Evolutionary conservation across 345 rosid species (phyloP).

Genomic region (Sonneratia alba): DNA sequence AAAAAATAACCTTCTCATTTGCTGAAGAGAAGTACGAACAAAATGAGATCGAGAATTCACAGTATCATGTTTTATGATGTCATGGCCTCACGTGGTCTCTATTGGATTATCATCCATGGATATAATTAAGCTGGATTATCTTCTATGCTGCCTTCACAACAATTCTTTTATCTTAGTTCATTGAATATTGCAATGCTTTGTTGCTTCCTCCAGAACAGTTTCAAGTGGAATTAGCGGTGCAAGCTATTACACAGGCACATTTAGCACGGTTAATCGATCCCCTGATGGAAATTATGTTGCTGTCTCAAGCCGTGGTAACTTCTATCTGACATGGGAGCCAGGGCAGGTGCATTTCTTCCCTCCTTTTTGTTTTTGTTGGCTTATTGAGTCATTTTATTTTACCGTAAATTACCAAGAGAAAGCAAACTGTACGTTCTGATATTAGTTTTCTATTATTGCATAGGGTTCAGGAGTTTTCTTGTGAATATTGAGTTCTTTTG

Average conservation of each 20-base stretch:
- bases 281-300: constrained; percentile 92
- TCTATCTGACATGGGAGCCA: constrained; percentile 94
- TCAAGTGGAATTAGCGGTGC: constrained; percentile 99
- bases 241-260: constrained; percentile 90
- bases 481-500: not conserved
- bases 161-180: not conserved
- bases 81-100: not conserved
- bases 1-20: not conserved
- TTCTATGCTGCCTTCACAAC: not conserved
- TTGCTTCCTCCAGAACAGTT: constrained; percentile 79
- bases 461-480: not conserved
- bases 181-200: constrained; percentile 22
- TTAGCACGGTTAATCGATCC: constrained; percentile 86
- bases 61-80: not conserved
- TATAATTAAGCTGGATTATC: not conserved
- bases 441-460: not conserved
- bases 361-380: not conserved
- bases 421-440: not conserved
- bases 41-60: not conserved
- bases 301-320: constrained; percentile 97
- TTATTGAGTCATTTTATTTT: not conserved
- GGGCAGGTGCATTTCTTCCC: constrained; percentile 50
- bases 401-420: not conserved
- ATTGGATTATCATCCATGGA: not conserved
- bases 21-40: not conserved